Evolutionary conservation across 257 asterid species (phyloP).

Genomic region (Petunia secreta): DNA sequence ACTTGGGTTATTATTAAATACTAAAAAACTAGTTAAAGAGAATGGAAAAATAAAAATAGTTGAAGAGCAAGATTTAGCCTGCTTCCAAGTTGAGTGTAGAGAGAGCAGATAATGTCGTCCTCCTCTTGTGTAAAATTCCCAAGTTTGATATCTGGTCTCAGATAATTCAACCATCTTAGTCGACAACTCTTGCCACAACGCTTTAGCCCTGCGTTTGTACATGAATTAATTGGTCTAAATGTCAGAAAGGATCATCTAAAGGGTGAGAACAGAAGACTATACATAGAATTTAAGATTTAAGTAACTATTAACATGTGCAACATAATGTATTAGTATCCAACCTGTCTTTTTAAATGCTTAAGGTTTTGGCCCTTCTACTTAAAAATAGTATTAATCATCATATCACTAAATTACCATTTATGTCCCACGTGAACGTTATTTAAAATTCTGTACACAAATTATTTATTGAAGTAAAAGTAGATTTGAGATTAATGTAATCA

Average conservation of each 20-base stretch:
- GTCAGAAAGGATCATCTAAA: not conserved
- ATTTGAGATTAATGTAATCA: not conserved
- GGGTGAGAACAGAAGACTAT: not conserved
- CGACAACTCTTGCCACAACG: conserved; percentile 72
- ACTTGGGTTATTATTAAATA: not conserved
- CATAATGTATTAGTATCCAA: too few relatives aligned
- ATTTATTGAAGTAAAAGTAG: not conserved
- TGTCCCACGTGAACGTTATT: not conserved
- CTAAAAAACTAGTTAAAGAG: not conserved
- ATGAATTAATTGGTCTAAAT: not conserved
- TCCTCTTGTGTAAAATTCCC: conserved; percentile 59
- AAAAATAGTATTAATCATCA: not conserved
- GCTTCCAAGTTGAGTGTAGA: conserved; percentile 54
- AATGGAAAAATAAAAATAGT: not conserved
- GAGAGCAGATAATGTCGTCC: conserved; percentile 42
- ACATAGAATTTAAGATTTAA: too few relatives aligned
- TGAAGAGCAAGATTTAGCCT: conserved; percentile 38
- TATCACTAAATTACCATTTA: not conserved
- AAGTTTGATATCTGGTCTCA: conserved; percentile 59
- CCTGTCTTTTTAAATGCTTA: too few relatives aligned
- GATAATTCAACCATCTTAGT: conserved; percentile 63
- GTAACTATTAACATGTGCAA: too few relatives aligned
- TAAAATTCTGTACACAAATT: not conserved
- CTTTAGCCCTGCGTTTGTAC: conserved; percentile 42
- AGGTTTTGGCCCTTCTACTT: too few relatives aligned